Evolutionary conservation across 352 stramenopile genomes (phyloP), one percentile per base, ranked within the genome.

Genomic region (Phytopythium sindhum): DNA sequence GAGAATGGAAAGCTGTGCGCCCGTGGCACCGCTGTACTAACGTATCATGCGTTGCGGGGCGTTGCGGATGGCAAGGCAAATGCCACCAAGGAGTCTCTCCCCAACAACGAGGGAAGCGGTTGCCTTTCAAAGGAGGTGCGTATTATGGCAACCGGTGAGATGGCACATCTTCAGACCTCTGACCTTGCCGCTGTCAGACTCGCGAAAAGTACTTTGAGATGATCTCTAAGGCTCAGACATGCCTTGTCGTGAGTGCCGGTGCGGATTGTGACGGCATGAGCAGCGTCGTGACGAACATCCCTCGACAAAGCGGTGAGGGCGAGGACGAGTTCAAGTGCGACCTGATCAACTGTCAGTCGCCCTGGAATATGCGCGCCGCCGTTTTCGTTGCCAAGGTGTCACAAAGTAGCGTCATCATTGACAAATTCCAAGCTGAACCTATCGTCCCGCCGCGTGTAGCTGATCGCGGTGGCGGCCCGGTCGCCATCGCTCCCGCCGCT

Each of bases 1-100:
- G 84, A 93, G 19, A 87, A 95, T 42, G 87, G 83, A n/a, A 88
- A 91, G 60, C 53, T 95, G 7, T 93, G 84, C 59, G 82, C 83
- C 50, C 77, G 79, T 47, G 81, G 85, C 23, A 91, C 82, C 0
- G 74, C 84, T 8, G 72, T 95, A 23, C 66, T 93, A 35, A 74
- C 69, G 42, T 81, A 78, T 8, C 66, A 90, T 47, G 66, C 74
- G 28, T 54, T 90, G 29, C 63, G 58, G 26, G 17, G 42, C 4
- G 14, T 0, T 33, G 8, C 28, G 7, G 10, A n/a, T 12, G 37
- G 15, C 14, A 55, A 55, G 12, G 21, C 26, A n/a, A 42, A 35
- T 42, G 14, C 4, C 53, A 9, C 45, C 10, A 42, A 44, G 26
- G 55, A 28, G 41, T 35, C 28, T 52, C 47, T 37, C 21, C 61